phyloP scores from a whole-genome alignment of 225 moss, liverwort and hornwort genomes.

The Neckera pumila region DNA sequence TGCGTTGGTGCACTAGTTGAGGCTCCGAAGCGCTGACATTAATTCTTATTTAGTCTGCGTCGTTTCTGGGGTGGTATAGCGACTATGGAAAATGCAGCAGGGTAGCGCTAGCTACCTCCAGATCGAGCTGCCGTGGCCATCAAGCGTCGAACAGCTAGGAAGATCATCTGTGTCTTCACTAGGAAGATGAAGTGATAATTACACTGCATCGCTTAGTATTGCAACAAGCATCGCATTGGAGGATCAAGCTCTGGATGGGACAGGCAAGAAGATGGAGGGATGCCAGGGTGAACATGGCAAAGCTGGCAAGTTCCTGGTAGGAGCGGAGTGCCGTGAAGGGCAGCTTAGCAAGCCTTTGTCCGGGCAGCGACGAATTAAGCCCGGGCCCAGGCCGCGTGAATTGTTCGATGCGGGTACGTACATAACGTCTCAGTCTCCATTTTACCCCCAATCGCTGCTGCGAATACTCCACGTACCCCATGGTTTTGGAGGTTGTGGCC shows the following conservation, averaged over 20 bases:
- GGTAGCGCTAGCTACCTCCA: background rate
- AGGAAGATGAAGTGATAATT: too few relatives aligned
- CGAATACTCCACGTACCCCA: background rate
- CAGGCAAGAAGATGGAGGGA: background rate
- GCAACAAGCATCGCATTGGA: too few relatives aligned
- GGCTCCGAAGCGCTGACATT: background rate
- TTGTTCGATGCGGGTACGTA: background rate
- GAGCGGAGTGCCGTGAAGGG: background rate
- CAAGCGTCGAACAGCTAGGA: background rate
- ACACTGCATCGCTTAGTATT: background rate
- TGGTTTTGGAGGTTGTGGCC: background rate
- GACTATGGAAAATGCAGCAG: background rate
- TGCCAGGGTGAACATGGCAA: background rate
- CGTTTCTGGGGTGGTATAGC: background rate
- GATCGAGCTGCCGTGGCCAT: background rate
- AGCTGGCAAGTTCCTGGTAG: background rate
- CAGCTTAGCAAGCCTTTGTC: background rate
- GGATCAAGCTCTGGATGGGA: background rate
- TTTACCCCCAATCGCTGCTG: background rate
- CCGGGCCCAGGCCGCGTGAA: background rate
- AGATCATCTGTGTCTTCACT: background rate
- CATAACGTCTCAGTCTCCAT: background rate
- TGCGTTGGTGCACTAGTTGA: too few relatives aligned
- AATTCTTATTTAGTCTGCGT: background rate
- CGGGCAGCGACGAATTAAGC: background rate